A percentile compares a stretch with the other conserved stretches of the same genome.
These are phyloP conservation scores for Didymella pinodella DNA, from an alignment of 2,329 filamentous ascomycete species.

Conservation along the genomic window DNA sequence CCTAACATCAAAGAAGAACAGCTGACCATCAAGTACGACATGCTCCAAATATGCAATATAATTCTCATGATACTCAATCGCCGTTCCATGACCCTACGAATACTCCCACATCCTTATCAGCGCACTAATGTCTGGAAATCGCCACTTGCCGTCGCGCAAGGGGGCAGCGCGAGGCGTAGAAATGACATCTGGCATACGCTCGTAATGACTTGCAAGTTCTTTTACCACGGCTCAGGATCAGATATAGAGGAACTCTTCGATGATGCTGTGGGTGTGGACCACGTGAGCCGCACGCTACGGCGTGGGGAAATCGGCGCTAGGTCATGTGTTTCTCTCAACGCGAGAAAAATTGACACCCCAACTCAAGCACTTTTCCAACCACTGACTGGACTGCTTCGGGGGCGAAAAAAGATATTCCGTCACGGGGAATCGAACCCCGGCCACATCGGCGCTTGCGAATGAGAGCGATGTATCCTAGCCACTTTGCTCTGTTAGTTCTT, in stretches of 20 bases:
- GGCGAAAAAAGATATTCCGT: constrained; percentile 1
- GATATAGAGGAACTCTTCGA: neutral
- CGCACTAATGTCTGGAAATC: neutral
- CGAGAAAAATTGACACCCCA: too few relatives aligned
- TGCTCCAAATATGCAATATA: neutral
- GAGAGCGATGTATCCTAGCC: too few relatives aligned
- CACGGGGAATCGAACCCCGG: constrained; percentile 23
- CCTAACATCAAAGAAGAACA: neutral
- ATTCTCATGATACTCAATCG: neutral
- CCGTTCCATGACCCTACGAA: neutral
- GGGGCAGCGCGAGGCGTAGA: neutral
- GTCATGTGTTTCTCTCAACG: too few relatives aligned
- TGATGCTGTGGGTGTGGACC: neutral
- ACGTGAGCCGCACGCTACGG: too few relatives aligned
- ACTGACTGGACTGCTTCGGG: too few relatives aligned
- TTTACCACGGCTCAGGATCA: neutral
- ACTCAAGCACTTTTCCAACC: too few relatives aligned
- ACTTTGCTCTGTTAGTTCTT: too few relatives aligned
- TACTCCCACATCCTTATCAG: neutral
- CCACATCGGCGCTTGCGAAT: constrained; percentile 16
- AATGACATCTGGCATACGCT: neutral
- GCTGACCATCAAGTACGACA: neutral
- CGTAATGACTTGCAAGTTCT: neutral
- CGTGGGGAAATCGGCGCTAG: too few relatives aligned
- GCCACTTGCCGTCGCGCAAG: neutral